Base-by-base conservation (phyloP, 345 rosid species). In the Noccaea bulbosa region DNA sequence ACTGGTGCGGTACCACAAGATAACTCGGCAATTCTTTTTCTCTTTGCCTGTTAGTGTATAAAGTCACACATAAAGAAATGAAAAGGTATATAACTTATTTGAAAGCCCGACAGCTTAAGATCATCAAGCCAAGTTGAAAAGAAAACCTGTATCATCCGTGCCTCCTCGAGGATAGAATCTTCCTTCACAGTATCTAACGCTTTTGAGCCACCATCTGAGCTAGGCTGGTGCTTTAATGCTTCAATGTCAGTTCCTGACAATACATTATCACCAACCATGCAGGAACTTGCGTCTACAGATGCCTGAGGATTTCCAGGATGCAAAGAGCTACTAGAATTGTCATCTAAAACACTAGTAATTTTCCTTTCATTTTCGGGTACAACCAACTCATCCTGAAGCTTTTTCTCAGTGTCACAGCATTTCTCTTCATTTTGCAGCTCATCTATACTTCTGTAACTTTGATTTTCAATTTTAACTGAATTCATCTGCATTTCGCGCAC, bases 151-250 rank as follows among this genome's bases (percentile, higher is more conserved):
- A 95, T 87, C 65, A 70, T 75, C 52, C 85, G 87, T 63, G 99
- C 98, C 88, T 92, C 99, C 79, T 92, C 91, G 80, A 95, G 79
- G 46, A 92, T 73, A 51, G 92, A 84, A 79, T 95, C 97, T 68
- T 90, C 96, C 74, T 78, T 82, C 24, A 79, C 84, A 79, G 76
- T 92, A 80, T 84, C 88, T 62, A 64, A 71, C 64, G 80, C 54
- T 73, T 79, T 79, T 63, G 80, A 75, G 58, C 62, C 57, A 33
- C 62, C 75, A 73, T 64, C 79, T 58, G 83, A 70, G 78, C 75
- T 77, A 79, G 79, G 65, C 62, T 74, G 86, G 65, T 67, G 75
- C 49, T 84, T 90, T 72, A 74, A 45, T 56, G 69, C 78, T 67
- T 72, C 73, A 67, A 33, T 74, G 67, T 70, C 67, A 57, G 72